phyloP scores from a whole-genome alignment of 176 grass and related monocot species.

The Otatea glauca region DNA sequence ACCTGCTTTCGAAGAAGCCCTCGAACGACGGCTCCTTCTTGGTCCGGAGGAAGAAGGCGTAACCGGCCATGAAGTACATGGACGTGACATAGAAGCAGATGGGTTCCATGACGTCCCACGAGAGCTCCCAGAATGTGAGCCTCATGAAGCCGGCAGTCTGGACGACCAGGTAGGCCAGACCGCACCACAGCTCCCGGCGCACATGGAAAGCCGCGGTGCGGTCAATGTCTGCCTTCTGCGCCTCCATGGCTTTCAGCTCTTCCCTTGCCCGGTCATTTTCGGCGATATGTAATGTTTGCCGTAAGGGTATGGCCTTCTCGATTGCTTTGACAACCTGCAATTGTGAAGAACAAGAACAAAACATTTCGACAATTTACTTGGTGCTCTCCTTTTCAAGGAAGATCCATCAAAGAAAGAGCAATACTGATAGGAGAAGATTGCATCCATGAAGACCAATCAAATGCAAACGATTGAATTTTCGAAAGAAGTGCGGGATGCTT shows the following conservation, averaged over 20 bases:
- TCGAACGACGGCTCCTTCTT: conserved; percentile 87
- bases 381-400: conserved; percentile 55
- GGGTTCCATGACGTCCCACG: conserved; percentile 99
- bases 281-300: neutral
- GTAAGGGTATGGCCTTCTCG: conserved; percentile 65
- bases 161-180: conserved; percentile 59
- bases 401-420: conserved; percentile 54
- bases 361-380: conserved; percentile 61
- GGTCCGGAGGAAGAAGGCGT: conserved; percentile 90
- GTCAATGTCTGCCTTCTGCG: conserved; percentile 68
- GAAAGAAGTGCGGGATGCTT: conserved; percentile 1
- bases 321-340: conserved; percentile 79
- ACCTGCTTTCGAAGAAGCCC: conserved; percentile 81
- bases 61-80: conserved; percentile 86
- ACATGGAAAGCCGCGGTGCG: conserved; percentile 43
- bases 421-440: conserved; percentile 2
- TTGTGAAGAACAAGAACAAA: conserved; percentile 38
- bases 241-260: conserved; percentile 76
- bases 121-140: conserved; percentile 97
- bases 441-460: neutral
- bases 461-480: neutral
- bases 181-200: conserved; percentile 74
- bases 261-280: conserved; percentile 27
- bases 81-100: conserved; percentile 96
- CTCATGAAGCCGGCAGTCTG: conserved; percentile 86